phyloP scores from a whole-genome alignment of 768 basidiomycete genomes.

The Boletus reticuloceps region DNA sequence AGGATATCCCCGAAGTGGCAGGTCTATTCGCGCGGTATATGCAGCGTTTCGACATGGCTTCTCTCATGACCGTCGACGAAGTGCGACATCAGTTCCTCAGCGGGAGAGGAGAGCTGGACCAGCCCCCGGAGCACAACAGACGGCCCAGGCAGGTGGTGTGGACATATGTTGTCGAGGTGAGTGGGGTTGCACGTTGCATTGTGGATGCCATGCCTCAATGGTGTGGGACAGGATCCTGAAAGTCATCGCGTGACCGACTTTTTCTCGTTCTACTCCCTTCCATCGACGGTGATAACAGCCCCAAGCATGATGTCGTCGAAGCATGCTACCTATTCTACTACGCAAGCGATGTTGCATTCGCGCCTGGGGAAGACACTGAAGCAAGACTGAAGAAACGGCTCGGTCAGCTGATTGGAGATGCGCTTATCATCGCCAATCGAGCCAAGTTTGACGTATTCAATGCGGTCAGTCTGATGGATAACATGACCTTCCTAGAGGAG shows the following conservation, averaged over 20 bases:
- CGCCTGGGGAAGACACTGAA: constrained; percentile 58
- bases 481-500: constrained; percentile 74
- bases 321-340: constrained; percentile 98
- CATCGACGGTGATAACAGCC: constrained; percentile 85
- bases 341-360: constrained; percentile 74
- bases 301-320: constrained; percentile 72
- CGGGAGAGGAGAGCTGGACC: constrained; percentile 61
- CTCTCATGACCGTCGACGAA: constrained; percentile 74
- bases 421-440: constrained; percentile 74
- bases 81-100: constrained; percentile 85
- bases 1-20: constrained; percentile 68
- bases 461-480: constrained; percentile 93
- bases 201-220: not conserved
- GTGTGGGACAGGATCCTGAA: constrained; percentile 61
- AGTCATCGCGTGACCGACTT: constrained; percentile 90
- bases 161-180: constrained; percentile 92
- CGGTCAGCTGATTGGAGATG: constrained; percentile 70
- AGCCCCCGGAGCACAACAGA: constrained; percentile 34
- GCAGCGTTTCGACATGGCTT: constrained; percentile 81
- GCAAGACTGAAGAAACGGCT: constrained; percentile 67
- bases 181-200: constrained; percentile 28
- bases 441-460: constrained; percentile 97
- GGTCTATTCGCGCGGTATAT: constrained; percentile 76
- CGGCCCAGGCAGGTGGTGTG: constrained; percentile 86
- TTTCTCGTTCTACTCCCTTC: constrained; percentile 95